Percentiles rank a stretch among this genome's conserved stretches.
phyloP scores from a whole-genome alignment of 2,329 filamentous ascomycete species.

The Dactylonectria estremocensis region DNA sequence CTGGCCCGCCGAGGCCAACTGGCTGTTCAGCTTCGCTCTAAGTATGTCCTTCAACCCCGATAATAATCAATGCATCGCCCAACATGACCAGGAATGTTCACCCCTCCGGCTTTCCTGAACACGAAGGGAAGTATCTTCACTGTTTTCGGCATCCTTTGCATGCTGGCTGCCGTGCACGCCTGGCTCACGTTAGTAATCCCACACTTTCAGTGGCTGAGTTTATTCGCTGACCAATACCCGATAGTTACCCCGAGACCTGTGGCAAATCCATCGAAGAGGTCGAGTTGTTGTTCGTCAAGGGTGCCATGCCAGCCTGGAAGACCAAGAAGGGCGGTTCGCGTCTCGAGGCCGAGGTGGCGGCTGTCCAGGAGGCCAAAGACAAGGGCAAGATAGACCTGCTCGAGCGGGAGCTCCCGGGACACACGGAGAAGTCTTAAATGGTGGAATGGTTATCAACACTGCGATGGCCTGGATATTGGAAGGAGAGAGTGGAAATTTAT shows the following conservation, averaged over 20 bases:
- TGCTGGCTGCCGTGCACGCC: constrained; percentile 26
- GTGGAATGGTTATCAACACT: not conserved
- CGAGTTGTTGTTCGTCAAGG: constrained; percentile 22
- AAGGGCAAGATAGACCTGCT: constrained; percentile 24
- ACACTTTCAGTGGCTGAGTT: not conserved
- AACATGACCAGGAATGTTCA: constrained; percentile 24
- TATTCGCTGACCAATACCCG: not conserved
- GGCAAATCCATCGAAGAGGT: constrained; percentile 27
- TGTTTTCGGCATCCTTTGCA: constrained; percentile 37
- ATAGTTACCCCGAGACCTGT: constrained; percentile 28
- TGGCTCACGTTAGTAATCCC: constrained; percentile 28
- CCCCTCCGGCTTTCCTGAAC: constrained; percentile 45
- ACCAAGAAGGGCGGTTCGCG: constrained; percentile 29
- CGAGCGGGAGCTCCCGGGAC: constrained; percentile 1
- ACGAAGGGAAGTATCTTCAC: constrained; percentile 43
- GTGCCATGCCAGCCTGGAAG: constrained; percentile 22
- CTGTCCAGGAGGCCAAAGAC: constrained; percentile 20
- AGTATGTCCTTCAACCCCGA: constrained; percentile 29
- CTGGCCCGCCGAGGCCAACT: constrained; percentile 42
- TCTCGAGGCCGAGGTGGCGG: constrained; percentile 22
- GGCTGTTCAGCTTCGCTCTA: constrained; percentile 46
- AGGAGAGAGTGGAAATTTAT: not conserved
- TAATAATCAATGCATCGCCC: not conserved
- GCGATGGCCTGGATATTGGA: not conserved
- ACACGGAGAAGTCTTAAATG: constrained; percentile 11